Evolutionary conservation across 75 land plant species (phyloP), one percentile per base, ranked within the genome.

Genomic region (Gnetum montanum): DNA sequence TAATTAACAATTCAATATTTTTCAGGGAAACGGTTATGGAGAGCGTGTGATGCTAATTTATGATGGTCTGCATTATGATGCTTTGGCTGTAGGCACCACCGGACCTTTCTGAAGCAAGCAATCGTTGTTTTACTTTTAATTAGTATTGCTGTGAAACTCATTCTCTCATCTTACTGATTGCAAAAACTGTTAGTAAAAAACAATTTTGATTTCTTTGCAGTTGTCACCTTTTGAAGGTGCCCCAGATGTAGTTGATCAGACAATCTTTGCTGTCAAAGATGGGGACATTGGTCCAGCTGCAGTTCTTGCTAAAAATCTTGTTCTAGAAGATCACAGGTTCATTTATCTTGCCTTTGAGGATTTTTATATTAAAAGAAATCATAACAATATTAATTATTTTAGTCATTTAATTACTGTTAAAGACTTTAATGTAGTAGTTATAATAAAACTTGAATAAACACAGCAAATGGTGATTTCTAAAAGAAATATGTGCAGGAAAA

Each of bases 11-110:
- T 29, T 31, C 10, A 29, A 29, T 50, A 26, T 36, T 33, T 53
- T 23, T 43, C 91, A 90, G 99, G 92, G 54, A 22, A 83, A 70
- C 66, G 78, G 69, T 31, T 86, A 75, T 59, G n/a, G 31, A 12
- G 99, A 95, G 64, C 80, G 99, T 24, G 99, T 81, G 37, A 78
- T 95, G 92, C 76, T 95, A 59, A 71, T 95, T 6, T 95, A 90
- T 58, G 99, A 95, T 74, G 97, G 97, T 22, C 72, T 95, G 15
- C 99, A 95, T 55, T 95, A 95, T 72, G 99, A 95, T 70, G 97
- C 92, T 62, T 80, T 95, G 53, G 97, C 83, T 55, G 99, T 95
- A 82, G 80, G 43, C 57, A 11, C 49, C 22, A 44, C 4, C 49
- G 27, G 43, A 16, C 54, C 43, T n/a, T n/a, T n/a, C n/a, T n/a